These are phyloP conservation scores for Gloeostereum incarnatum DNA, from an alignment of 768 basidiomycete genomes.

Conservation along the genomic window DNA sequence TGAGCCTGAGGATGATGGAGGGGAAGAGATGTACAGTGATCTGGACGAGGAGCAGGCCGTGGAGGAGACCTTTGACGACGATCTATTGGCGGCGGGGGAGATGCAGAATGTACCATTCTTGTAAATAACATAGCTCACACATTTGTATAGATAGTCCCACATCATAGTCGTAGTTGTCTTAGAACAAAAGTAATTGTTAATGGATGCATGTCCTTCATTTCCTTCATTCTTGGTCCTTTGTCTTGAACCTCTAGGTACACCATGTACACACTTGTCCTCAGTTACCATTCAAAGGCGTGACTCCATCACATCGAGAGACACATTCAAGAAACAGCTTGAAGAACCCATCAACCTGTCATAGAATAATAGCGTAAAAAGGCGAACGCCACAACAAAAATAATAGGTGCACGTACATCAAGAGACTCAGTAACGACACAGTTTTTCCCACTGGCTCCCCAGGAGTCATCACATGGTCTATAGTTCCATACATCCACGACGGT, in stretches of 20 bases:
- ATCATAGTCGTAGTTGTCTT: too few relatives aligned
- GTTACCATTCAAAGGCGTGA: constrained; percentile 61
- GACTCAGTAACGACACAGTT: constrained; percentile 68
- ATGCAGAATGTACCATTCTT: constrained; percentile 73
- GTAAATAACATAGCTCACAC: constrained; percentile 23
- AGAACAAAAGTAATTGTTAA: too few relatives aligned
- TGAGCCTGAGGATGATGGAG: constrained; percentile 21
- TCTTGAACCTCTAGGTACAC: too few relatives aligned
- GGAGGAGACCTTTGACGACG: constrained; percentile 73
- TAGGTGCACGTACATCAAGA: constrained; percentile 45
- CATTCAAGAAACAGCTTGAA: constrained; percentile 58
- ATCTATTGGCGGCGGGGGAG: constrained; percentile 71
- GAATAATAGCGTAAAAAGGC: not conserved
- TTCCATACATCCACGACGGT: constrained; percentile 76
- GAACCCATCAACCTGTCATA: constrained; percentile 46
- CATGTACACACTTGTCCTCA: too few relatives aligned
- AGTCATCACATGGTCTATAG: constrained; percentile 44
- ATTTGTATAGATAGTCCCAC: too few relatives aligned
- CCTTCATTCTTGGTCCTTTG: too few relatives aligned
- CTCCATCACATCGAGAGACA: constrained; percentile 45
- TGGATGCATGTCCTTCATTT: too few relatives aligned
- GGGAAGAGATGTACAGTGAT: constrained; percentile 24
- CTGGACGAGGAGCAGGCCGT: constrained; percentile 50
- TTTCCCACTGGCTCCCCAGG: constrained; percentile 66
- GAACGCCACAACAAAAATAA: not conserved